Percentiles rank a stretch among this genome's conserved stretches.
These are phyloP conservation scores for Neocucurbitaria cava DNA, from an alignment of 2,329 filamentous ascomycete species.

Conservation along the genomic window DNA sequence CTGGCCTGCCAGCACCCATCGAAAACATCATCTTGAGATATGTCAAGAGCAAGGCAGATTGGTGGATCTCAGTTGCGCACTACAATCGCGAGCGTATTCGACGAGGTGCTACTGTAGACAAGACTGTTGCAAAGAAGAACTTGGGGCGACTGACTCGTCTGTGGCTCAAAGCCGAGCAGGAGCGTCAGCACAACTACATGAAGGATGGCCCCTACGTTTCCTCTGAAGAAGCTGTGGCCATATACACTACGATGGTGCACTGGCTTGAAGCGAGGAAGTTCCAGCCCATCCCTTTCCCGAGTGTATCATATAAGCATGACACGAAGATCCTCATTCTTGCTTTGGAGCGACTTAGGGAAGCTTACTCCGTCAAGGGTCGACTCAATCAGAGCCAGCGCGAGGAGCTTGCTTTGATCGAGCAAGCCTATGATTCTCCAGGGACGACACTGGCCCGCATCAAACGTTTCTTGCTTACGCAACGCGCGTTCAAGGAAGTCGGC, in stretches of 20 bases:
- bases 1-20: constrained; percentile 92
- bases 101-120: constrained; percentile 95
- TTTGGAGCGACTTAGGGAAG: constrained; percentile 88
- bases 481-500: constrained; percentile 98
- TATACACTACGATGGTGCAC: constrained; percentile 98
- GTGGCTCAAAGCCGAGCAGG: constrained; percentile 98
- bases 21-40: constrained; percentile 99
- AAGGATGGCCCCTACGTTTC: constrained; percentile 99
- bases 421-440: constrained; percentile 96
- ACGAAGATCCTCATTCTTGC: constrained; percentile 98
- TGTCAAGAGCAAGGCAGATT: constrained; percentile 98
- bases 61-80: constrained; percentile 99
- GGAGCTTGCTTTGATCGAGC: constrained; percentile 94
- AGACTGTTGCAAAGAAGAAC: constrained; percentile 99
- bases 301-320: constrained; percentile 98
- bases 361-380: constrained; percentile 96
- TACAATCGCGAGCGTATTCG: constrained; percentile 98
- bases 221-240: constrained; percentile 96
- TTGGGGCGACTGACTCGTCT: constrained; percentile 90
- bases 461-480: constrained; percentile 93
- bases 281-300: constrained; percentile 97
- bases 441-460: constrained; percentile 97
- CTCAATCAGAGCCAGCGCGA: constrained; percentile 98
- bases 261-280: constrained; percentile 99
- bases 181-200: constrained; percentile 98